Base-by-base conservation (phyloP, 2,329 filamentous ascomycete genomes). In the Fusarium verrucosum region DNA sequence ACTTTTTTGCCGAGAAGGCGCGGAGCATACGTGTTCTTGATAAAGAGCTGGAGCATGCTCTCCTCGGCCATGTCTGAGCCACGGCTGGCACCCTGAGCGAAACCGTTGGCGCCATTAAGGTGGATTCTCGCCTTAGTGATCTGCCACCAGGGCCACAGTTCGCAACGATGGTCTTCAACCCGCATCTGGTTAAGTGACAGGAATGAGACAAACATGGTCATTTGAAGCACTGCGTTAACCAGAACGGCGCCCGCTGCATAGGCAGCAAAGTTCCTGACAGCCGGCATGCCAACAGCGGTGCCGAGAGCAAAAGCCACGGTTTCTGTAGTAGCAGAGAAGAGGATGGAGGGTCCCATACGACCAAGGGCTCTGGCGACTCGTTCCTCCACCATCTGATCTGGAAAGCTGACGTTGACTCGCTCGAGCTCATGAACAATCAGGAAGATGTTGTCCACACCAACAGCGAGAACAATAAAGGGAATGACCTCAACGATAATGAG, bases 371-470 rank as follows among this genome's bases (percentile, higher is more conserved):
- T 89, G 7, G 92, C 90, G 52, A 98, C 89, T 23, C 95, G 87
- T 72, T 94, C 89, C 68, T 96, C 91, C 4, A 99, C 89, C 75
- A 90, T 85, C 63, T 94, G 90, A 72, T 98, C 94, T 0, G 94
- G 92, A 72, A 97, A 91, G 75, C 90, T 96, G 69, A 93, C 80
- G 72, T 99, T 99, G 74, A 97, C 91, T 26, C 95, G 87, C 75
- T 99, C 95, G 58, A 99, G 96, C 77, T 99, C 95, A 77, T 99
- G 95, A 1, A 99, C 95, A 58, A 99, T 97, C 53, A 99, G 82
- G 80, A 99, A 99, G 71, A 99, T 98, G 74, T 99, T 99, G 83
- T 99, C 95, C 4, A 99, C 96, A 41, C 95, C 95, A 25, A 99
- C 94, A 13, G 95, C 95, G 19, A 99, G 81, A 10, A 99, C 94